Conservation (phyloP, 1,284 basidiomycete genomes). For the Puccinia horiana region DNA sequence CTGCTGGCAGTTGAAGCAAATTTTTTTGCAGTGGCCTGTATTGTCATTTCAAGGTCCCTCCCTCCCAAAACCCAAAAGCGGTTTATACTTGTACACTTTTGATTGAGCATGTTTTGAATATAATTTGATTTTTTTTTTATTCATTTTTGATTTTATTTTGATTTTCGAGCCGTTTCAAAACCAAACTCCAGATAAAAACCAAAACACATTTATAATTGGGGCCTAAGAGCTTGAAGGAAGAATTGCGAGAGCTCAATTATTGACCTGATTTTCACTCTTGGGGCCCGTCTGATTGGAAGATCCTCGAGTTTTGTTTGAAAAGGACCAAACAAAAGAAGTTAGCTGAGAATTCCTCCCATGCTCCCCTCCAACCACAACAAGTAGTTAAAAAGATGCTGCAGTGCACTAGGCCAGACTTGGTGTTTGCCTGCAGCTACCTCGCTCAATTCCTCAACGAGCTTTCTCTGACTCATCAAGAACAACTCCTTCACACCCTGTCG, state of each 20-base stretch:
- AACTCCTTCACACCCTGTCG: not conserved
- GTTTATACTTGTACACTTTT: too few relatives aligned
- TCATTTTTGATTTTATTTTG: too few relatives aligned
- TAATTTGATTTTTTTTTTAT: too few relatives aligned
- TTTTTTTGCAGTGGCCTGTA: too few relatives aligned
- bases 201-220: too few relatives aligned
- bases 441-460: not conserved
- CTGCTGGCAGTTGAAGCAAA: too few relatives aligned
- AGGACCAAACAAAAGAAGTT: not conserved
- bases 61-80: too few relatives aligned
- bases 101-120: too few relatives aligned
- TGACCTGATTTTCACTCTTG: conserved; percentile 18
- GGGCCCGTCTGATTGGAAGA: conserved; percentile 34
- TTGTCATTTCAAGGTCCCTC: too few relatives aligned
- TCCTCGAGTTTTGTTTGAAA: conserved; percentile 35
- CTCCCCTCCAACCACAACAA: not conserved
- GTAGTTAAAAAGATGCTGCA: conserved; percentile 33
- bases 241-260: conserved; percentile 20
- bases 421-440: not conserved
- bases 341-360: not conserved
- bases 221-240: conserved; percentile 25
- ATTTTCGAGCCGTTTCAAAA: too few relatives aligned
- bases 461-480: not conserved
- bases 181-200: too few relatives aligned
- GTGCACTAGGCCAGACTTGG: not conserved